These are phyloP conservation scores for barrel medic (Medicago truncatula) DNA, from an alignment of 306 rosid genomes.

Conservation along the genomic window MtrunA17r5.0-ANR NC_053046.1:31161001-31161500, in stretches of 20 bases:
- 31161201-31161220: too few relatives aligned
- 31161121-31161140: constrained; percentile 2
- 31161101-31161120: neutral
- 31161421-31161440: neutral
- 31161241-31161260: too few relatives aligned
- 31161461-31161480: neutral
- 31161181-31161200: neutral
- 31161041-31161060: constrained; percentile 69
- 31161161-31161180: neutral
- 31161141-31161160: neutral
- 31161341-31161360: too few relatives aligned
- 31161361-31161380: too few relatives aligned
- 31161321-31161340: too few relatives aligned
- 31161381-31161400: too few relatives aligned
- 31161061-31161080: constrained; percentile 18
- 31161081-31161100: neutral
- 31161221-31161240: too few relatives aligned
- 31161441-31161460: neutral
- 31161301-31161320: too few relatives aligned
- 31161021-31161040: constrained; percentile 67
- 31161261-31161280: too few relatives aligned
- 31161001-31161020: constrained; percentile 70
- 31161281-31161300: too few relatives aligned
- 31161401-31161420: too few relatives aligned
- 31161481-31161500: neutral